Evolutionary conservation across 2,329 filamentous ascomycete species (phyloP), one percentile per base, ranked within the genome.

Genomic region (Fusarium incarnatum): DNA sequence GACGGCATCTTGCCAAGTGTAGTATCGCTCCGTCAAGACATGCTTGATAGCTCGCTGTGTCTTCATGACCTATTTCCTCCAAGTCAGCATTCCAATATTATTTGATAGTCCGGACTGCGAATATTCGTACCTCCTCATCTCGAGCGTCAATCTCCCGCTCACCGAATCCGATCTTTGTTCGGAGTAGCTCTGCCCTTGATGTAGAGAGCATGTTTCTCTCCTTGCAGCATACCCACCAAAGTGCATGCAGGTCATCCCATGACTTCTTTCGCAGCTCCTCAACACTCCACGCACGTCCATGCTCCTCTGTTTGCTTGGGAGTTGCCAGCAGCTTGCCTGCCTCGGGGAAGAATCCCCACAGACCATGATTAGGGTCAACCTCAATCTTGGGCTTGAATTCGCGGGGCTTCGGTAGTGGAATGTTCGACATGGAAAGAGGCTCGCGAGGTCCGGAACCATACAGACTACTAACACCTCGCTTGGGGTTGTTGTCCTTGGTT

Each of bases 181-280:
- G 87, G 30, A 83, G 77, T 74, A 93, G 86, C 83, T 97, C 94
- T 60, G 85, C 80, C 56, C 85, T 85, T 72, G 91, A 90, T 30
- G 97, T 98, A n/a, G 89, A 86, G 73, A 98, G 88, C 73, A 93
- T 88, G 82, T 99, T 99, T 75, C 92, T 86, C 83, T 99, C 96
- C 83, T 93, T 94, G 64, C 92, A 87, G 79, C 96, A 98, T 58
- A 94, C 88, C 94, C 94, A 99, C 94, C 95, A 99, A 77, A 99
- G 85, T 67, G 86, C 85, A 81, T 98, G 94, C 75, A 99, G 83
- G 79, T 98, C 94, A 67, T 97, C 93, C 93, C 94, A 99, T 68
- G 91, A 94, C 83, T 98, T 98, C 68, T 88, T 86, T 68, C 94
- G 88, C 76, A 99, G 85, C 83, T 99, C 96, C 81, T 93, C 88